phyloP scores from a whole-genome alignment of 176 grass and related monocot species.

The Aechmea fasciata region DNA sequence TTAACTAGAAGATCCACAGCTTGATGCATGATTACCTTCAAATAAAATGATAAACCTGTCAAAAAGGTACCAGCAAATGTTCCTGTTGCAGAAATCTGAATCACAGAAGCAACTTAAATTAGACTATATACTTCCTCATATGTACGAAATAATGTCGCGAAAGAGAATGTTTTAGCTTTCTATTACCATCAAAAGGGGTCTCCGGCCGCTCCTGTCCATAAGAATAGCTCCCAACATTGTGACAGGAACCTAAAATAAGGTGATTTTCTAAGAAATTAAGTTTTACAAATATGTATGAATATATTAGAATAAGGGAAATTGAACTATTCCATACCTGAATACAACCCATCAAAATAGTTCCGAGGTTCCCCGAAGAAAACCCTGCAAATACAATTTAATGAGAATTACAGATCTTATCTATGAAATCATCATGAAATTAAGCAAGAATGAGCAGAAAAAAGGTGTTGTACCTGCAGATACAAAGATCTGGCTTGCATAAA shows the following conservation, averaged over 20 bases:
- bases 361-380: constrained; percentile 49
- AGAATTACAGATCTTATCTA: not conserved
- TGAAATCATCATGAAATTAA: not conserved
- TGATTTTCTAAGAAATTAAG: not conserved
- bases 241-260: constrained; percentile 48
- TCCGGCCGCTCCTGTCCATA: constrained; percentile 74
- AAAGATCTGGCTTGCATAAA: constrained; percentile 62
- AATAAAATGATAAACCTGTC: constrained; percentile 56
- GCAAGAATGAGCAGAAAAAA: not conserved
- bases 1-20: not conserved
- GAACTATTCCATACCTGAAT: constrained; percentile 42
- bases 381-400: constrained; percentile 31
- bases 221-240: constrained; percentile 59
- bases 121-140: not conserved
- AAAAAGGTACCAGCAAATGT: constrained; percentile 58
- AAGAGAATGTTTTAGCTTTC: constrained; percentile 2
- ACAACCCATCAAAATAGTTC: constrained; percentile 50
- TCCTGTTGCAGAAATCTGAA: constrained; percentile 63
- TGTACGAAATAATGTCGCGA: not conserved
- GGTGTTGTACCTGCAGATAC: constrained; percentile 44
- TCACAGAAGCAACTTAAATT: constrained; percentile 6
- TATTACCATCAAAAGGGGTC: constrained; percentile 64
- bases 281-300: constrained; percentile 30
- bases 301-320: constrained; percentile 23
- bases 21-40: constrained; percentile 53